A percentile compares a stretch with the other conserved stretches of the same genome.
Evolutionary conservation across 495 filamentous ascomycete genomes (phyloP).

Genomic region (Tuber indicum): DNA sequence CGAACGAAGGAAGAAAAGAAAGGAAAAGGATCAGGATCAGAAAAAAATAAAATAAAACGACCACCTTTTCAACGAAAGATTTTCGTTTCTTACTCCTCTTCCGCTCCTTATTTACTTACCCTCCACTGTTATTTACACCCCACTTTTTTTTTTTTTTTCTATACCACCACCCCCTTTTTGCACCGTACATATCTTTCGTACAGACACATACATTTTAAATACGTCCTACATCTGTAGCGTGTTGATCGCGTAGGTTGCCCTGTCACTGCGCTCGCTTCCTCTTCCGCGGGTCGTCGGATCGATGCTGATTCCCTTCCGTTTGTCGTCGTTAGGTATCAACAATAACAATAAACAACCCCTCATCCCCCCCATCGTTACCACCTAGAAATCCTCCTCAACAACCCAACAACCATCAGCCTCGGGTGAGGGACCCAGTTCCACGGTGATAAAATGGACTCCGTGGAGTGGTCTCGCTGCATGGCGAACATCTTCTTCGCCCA

Average conservation of each 20-base stretch:
- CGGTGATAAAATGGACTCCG: conserved; percentile 27
- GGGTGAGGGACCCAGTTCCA: conserved; percentile 4
- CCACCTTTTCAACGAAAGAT: conserved; percentile 25
- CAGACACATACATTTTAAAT: conserved; percentile 13
- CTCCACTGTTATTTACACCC: background rate
- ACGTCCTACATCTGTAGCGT: conserved; percentile 24
- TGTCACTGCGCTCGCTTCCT: conserved; percentile 26
- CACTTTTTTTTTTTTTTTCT: background rate
- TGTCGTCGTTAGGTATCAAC: conserved; percentile 18
- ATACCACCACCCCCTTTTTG: background rate
- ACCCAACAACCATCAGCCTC: conserved; percentile 3
- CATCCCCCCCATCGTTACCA: conserved; percentile 8
- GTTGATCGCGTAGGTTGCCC: conserved; percentile 23
- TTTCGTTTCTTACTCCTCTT: conserved; percentile 26
- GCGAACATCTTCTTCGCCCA: conserved; percentile 39
- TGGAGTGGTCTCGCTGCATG: conserved; percentile 40
- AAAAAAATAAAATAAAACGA: conserved; percentile 26
- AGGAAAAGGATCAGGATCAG: background rate
- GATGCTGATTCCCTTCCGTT: conserved; percentile 28
- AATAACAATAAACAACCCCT: conserved; percentile 22
- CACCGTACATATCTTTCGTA: conserved; percentile 5
- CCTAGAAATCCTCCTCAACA: background rate
- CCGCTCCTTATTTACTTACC: conserved; percentile 10
- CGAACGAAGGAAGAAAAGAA: background rate
- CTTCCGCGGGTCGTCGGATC: conserved; percentile 21